phyloP scores from a whole-genome alignment of 2,329 filamentous ascomycete species.

The Sclerotinia spermophila region DNA sequence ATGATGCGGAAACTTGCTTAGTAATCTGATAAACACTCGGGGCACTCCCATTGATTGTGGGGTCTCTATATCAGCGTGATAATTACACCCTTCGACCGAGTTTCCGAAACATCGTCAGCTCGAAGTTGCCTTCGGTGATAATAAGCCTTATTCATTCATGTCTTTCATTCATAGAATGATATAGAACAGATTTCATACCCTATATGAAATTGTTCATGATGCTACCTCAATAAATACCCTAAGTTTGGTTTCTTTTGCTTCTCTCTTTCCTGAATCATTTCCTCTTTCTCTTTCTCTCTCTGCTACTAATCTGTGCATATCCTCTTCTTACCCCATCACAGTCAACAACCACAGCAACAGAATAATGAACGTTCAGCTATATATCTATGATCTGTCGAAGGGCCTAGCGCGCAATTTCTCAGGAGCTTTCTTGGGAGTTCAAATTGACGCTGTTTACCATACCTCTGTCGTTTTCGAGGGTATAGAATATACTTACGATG shows the following conservation, averaged over 20 bases:
- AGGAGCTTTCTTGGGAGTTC: constrained; percentile 55
- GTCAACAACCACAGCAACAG: constrained; percentile 6
- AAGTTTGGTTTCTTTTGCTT: constrained; percentile 5
- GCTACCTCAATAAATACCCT: neutral
- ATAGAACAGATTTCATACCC: neutral
- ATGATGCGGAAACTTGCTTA: neutral
- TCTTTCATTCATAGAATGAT: constrained; percentile 7
- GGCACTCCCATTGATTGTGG: neutral
- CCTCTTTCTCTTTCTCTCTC: constrained; percentile 1
- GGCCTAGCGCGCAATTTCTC: constrained; percentile 50
- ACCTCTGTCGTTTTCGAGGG: constrained; percentile 81
- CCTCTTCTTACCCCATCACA: neutral
- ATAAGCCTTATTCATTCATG: too few relatives aligned
- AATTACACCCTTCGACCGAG: neutral
- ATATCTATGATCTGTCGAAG: constrained; percentile 73
- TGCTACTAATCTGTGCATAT: constrained; percentile 6
- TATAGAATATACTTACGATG: constrained; percentile 89
- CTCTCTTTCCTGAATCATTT: constrained; percentile 1
- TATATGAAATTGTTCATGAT: constrained; percentile 3
- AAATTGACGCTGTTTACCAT: constrained; percentile 92
- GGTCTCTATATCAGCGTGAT: neutral
- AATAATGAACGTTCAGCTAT: constrained; percentile 70
- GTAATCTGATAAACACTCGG: neutral
- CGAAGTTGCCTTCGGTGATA: constrained; percentile 13
- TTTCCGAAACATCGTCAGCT: constrained; percentile 10